A percentile compares a stretch with the other conserved stretches of the same genome.
Evolutionary conservation across 257 asterid species (phyloP).

Genomic region (Salvia splendens): DNA sequence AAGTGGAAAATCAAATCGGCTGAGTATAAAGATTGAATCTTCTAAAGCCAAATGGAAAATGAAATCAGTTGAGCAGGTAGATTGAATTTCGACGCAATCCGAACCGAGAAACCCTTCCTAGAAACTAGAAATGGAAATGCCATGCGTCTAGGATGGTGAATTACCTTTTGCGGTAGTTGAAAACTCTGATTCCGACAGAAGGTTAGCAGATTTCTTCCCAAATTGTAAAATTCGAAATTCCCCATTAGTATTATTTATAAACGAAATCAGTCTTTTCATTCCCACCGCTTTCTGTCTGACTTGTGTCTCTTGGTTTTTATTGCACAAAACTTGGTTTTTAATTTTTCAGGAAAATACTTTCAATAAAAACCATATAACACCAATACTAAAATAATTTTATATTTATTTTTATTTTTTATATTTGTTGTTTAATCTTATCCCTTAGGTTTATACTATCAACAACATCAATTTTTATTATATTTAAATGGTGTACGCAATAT

Average conservation of each 20-base stretch:
- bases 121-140: neutral
- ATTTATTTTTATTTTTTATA: too few relatives aligned
- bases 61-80: neutral
- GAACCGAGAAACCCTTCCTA: neutral
- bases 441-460: too few relatives aligned
- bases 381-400: too few relatives aligned
- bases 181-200: neutral
- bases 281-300: constrained; percentile 20
- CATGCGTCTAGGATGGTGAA: neutral
- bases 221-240: constrained; percentile 17
- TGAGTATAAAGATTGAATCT: constrained; percentile 16
- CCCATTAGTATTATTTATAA: neutral
- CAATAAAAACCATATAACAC: too few relatives aligned
- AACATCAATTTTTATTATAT: too few relatives aligned
- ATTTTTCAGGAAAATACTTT: too few relatives aligned
- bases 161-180: constrained; percentile 18
- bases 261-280: constrained; percentile 12
- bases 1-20: neutral
- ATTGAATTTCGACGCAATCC: constrained; percentile 21
- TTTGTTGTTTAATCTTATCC: too few relatives aligned
- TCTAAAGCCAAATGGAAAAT: neutral
- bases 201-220: constrained; percentile 14
- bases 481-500: too few relatives aligned
- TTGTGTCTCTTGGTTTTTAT: neutral
- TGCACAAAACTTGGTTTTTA: too few relatives aligned